A percentile compares a stretch with the other conserved stretches of the same genome.
These are phyloP conservation scores for Fomitopsis palustris DNA, from an alignment of 1,284 basidiomycete species.

Conservation along the genomic window DNA sequence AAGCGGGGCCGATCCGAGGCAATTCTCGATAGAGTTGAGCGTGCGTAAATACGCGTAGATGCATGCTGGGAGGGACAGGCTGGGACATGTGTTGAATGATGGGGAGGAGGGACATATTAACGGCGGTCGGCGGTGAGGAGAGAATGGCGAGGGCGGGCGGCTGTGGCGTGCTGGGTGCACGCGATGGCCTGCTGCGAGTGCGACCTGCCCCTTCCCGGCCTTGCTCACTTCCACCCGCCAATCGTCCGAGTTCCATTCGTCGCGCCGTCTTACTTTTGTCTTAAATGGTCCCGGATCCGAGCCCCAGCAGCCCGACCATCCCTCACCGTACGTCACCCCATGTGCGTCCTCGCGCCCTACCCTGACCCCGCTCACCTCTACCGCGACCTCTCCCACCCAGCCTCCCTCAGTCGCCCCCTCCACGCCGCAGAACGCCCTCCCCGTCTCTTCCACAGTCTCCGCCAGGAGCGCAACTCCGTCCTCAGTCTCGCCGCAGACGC, in stretches of 20 bases:
- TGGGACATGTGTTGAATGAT: not conserved
- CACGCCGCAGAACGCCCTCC: constrained; percentile 17
- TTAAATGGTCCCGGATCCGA: not conserved
- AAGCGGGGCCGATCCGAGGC: not conserved
- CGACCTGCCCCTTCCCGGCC: too few species aligned
- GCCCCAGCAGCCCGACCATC: constrained; percentile 15
- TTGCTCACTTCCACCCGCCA: not conserved
- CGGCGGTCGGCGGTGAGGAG: not conserved
- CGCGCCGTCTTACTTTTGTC: not conserved
- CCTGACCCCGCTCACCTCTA: constrained; percentile 1
- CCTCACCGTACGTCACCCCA: constrained; percentile 19
- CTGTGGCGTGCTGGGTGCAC: constrained; percentile 2
- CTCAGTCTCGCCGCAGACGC: constrained; percentile 75
- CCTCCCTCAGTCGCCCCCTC: constrained; percentile 22
- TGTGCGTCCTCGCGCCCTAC: constrained; percentile 14
- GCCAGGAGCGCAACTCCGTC: constrained; percentile 66
- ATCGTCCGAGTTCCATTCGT: constrained; percentile 6
- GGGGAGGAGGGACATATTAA: not conserved
- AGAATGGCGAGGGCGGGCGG: constrained; percentile 2
- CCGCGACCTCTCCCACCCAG: constrained; percentile 11
- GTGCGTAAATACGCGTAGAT: constrained; percentile 3
- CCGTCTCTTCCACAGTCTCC: constrained; percentile 59
- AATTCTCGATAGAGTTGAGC: not conserved
- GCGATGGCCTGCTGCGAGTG: too few species aligned
- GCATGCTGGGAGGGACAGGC: not conserved